Evolutionary conservation across 768 basidiomycete genomes (phyloP).

Genomic region (Leccinum subtestaceum): DNA sequence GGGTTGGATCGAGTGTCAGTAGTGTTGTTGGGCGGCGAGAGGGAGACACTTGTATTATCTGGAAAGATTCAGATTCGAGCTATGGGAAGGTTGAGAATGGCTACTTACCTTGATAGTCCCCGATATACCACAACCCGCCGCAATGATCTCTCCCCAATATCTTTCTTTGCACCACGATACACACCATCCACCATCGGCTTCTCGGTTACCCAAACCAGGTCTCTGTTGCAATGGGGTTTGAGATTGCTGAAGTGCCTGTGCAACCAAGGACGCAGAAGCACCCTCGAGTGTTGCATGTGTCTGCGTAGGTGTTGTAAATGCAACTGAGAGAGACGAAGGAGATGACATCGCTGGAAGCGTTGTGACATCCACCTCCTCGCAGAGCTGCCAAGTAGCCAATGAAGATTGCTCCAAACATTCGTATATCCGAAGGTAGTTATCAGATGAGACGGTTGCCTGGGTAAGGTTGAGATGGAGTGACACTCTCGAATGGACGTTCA

Average conservation of each 20-base stretch:
- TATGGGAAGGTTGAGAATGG: background rate
- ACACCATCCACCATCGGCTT: slow-evolving; percentile 91
- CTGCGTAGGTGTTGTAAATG: slow-evolving; percentile 72
- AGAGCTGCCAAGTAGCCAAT: slow-evolving; percentile 70
- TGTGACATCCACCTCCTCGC: slow-evolving; percentile 74
- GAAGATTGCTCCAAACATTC: slow-evolving; percentile 79
- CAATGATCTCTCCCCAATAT: slow-evolving; percentile 93
- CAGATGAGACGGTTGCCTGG: slow-evolving; percentile 85
- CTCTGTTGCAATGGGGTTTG: slow-evolving; percentile 34
- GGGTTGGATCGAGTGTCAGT: slow-evolving; percentile 51
- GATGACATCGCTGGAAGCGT: slow-evolving; percentile 44
- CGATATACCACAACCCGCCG: slow-evolving; percentile 67
- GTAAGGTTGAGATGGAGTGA: background rate
- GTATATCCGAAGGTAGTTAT: slow-evolving; percentile 85
- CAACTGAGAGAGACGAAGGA: slow-evolving; percentile 50
- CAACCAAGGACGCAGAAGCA: slow-evolving; percentile 55
- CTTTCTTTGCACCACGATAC: slow-evolving; percentile 94
- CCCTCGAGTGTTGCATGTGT: slow-evolving; percentile 53
- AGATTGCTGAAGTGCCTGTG: slow-evolving; percentile 61
- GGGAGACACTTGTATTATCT: slow-evolving; percentile 75
- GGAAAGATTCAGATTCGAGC: slow-evolving; percentile 5
- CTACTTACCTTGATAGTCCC: slow-evolving; percentile 71
- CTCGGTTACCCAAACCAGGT: slow-evolving; percentile 56
- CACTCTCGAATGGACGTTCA: background rate
- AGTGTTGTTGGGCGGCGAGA: slow-evolving; percentile 66